Evolutionary conservation across 257 asterid genomes (phyloP).

Genomic region (Coffea canephora): DNA sequence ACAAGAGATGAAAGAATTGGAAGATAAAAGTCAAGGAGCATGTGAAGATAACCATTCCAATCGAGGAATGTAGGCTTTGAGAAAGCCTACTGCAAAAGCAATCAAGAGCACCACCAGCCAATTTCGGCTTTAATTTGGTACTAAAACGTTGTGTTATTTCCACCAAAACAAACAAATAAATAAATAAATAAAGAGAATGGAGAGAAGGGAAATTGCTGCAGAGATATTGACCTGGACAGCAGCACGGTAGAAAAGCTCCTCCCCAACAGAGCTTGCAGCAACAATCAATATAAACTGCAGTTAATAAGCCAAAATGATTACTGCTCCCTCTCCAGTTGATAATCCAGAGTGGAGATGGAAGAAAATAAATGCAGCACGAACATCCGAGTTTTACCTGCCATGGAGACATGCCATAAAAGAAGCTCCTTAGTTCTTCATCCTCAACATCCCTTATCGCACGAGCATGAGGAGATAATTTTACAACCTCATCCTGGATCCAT

Average conservation of each 20-base stretch:
- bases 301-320: neutral
- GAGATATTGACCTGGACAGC: conserved; percentile 72
- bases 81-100: too few relatives aligned
- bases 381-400: conserved; percentile 68
- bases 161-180: neutral
- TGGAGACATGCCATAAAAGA: conserved; percentile 90
- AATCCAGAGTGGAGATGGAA: neutral
- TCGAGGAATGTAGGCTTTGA: too few relatives aligned
- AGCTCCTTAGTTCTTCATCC: conserved; percentile 87
- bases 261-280: conserved; percentile 97
- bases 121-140: neutral
- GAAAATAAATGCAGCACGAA: neutral
- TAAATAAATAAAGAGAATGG: neutral
- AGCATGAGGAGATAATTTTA: conserved; percentile 91
- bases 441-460: conserved; percentile 96
- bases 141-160: neutral
- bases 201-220: neutral
- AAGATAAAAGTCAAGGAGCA: too few relatives aligned
- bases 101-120: neutral
- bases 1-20: neutral
- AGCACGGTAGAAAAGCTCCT: conserved; percentile 93
- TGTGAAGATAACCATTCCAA: too few relatives aligned
- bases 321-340: neutral
- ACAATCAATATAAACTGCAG: conserved; percentile 85
- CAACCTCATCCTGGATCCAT: conserved; percentile 77